Evolutionary conservation across 2,329 filamentous ascomycete genomes (phyloP), one percentile per base, ranked within the genome.

Genomic region (Coniochaeta sp.): DNA sequence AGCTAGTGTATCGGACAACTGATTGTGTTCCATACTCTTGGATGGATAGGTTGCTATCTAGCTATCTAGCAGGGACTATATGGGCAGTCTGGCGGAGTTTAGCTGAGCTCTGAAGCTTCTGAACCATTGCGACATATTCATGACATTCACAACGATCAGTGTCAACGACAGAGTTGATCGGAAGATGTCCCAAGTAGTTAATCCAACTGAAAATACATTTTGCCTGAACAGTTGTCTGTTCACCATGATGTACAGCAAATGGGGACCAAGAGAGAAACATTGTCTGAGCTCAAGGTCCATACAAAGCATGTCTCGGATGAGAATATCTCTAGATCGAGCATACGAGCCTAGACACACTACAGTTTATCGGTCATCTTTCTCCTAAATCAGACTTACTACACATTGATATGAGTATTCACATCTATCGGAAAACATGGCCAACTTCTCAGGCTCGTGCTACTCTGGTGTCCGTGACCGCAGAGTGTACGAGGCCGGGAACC

Each of bases 401-500:
- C 28, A 31, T 31, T 6, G 9, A 31, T 31, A 31, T 31, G 5
- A 36, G 34, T 36, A n/a, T 12, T 12, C 34, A 9, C 12, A 3
- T 6, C 7, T 3, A 36, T n/a, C 26, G 26, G 60, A 17, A 33
- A 59, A 38, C 3, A 28, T 36, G 47, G 12, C 47, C 47, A 50
- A 50, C 19, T 26, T 22, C 6, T 52, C 47, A 7, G 47, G 47
- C 47, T 28, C n/a, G 6, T 24, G 47, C 22, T 28, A 31, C 47
- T 52, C 47, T 6, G 12, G 47, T 14, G 47, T 36, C 34, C 7
- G 19, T 4, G 81, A 78, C 72, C 68, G 75, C 64, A 72, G 75
- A 62, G 76, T 91, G 71, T 93, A 95, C 76, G 89, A 93, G 76
- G 87, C 81, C 61, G 88, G 86, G 61, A 90, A 95, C 75, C 90